phyloP scores from a whole-genome alignment of 2,329 filamentous ascomycete species.

The Fusarium verrucosum region DNA sequence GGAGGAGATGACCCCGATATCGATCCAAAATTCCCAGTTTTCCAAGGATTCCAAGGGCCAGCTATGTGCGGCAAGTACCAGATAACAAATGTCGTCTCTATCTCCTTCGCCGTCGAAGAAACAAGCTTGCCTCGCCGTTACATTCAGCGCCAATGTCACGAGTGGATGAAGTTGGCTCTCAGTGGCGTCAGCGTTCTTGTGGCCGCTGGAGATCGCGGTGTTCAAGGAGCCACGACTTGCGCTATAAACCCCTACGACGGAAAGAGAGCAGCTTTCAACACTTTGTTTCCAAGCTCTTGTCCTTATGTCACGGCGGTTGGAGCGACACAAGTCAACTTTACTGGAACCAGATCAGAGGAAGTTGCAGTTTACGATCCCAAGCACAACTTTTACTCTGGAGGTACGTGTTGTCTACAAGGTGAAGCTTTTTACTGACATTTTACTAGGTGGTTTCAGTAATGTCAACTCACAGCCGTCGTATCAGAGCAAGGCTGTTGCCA shows the following conservation, averaged over 20 bases:
- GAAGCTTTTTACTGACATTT: background rate
- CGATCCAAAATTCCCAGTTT: background rate
- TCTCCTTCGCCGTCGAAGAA: background rate
- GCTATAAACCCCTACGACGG: background rate
- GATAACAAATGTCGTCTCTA: background rate
- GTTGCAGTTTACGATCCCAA: conserved; percentile 3
- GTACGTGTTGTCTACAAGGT: background rate
- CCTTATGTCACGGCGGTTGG: background rate
- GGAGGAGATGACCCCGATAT: background rate
- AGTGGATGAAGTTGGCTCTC: conserved; percentile 12
- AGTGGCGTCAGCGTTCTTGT: background rate
- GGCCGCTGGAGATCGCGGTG: background rate
- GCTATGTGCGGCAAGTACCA: conserved; percentile 9
- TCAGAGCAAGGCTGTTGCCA: background rate
- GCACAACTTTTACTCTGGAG: conserved; percentile 9
- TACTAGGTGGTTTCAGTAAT: background rate
- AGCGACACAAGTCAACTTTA: conserved; percentile 4
- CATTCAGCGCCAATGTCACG: background rate
- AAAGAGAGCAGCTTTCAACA: background rate
- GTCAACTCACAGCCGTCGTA: background rate
- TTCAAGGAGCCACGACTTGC: background rate
- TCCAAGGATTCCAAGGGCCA: background rate
- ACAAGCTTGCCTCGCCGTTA: background rate
- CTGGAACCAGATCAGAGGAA: background rate
- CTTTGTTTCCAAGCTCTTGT: background rate